A percentile compares a stretch with the other conserved stretches of the same genome.
Evolutionary conservation across 305 asterid species (phyloP).

Genomic region (Solanum chacoense): DNA sequence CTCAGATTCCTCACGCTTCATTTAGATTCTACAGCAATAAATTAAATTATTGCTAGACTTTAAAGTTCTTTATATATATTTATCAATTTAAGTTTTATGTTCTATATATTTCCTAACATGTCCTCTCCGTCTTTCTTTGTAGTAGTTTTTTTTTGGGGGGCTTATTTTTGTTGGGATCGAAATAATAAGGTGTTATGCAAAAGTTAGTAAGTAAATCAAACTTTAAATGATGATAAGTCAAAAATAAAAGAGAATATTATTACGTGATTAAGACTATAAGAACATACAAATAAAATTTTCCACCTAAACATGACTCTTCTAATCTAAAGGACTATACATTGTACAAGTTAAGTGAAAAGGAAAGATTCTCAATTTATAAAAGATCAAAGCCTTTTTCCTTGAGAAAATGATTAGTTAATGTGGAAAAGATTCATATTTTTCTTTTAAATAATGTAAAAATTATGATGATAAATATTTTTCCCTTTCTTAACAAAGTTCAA

Average conservation of each 20-base stretch:
- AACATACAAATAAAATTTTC: not conserved
- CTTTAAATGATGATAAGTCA: not conserved
- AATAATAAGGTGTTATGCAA: not conserved
- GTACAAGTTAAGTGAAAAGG: not conserved
- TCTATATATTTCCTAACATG: not conserved
- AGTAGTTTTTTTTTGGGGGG: not conserved
- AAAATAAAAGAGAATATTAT: not conserved
- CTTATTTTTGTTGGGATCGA: not conserved
- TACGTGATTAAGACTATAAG: not conserved
- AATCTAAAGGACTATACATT: not conserved
- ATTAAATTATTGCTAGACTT: not conserved
- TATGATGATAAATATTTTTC: not conserved
- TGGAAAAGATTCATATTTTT: not conserved
- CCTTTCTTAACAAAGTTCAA: not conserved
- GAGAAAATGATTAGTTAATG: not conserved
- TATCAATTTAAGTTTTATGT: not conserved
- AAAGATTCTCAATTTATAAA: not conserved
- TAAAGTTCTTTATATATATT: not conserved
- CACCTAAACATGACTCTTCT: not conserved
- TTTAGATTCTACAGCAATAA: not conserved
- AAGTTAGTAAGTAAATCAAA: not conserved
- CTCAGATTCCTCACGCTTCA: not conserved
- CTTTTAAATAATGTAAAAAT: not conserved
- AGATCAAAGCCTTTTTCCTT: not conserved
- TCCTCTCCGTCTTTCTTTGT: not conserved